Percentiles rank a stretch among this genome's conserved stretches.
phyloP scores from a whole-genome alignment of 176 grass and related monocot species.

The Olyra latifolia region DNA sequence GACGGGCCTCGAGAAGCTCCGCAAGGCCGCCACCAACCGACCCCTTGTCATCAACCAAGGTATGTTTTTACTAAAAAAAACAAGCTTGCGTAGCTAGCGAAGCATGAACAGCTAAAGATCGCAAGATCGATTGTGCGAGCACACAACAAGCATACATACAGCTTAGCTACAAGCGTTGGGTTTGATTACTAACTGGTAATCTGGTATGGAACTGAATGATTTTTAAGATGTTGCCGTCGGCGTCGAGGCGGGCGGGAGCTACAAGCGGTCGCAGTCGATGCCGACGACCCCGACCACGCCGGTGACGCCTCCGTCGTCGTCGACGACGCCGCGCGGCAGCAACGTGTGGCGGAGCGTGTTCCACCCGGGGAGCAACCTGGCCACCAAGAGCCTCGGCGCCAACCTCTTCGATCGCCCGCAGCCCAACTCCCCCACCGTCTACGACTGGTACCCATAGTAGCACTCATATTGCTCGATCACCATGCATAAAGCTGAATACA shows the following conservation, averaged over 20 bases:
- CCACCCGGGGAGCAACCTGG: constrained; percentile 94
- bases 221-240: constrained; percentile 3
- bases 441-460: constrained; percentile 99
- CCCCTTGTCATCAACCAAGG: constrained; percentile 57
- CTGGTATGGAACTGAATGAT: no score
- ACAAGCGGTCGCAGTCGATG: constrained; percentile 57
- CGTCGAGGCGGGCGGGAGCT: constrained; percentile 19
- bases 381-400: constrained; percentile 65
- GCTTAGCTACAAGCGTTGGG: no score
- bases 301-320: constrained; percentile 48
- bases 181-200: neutral
- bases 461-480: no score
- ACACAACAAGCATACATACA: no score
- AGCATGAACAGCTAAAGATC: no score
- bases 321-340: constrained; percentile 36
- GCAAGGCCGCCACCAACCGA: constrained; percentile 42
- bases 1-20: constrained; percentile 78
- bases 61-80: no score
- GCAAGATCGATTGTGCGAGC: no score
- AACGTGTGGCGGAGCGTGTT: constrained; percentile 98
- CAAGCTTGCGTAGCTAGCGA: no score
- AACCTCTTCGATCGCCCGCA: constrained; percentile 86
- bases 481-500: no score
- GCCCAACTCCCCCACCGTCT: constrained; percentile 88
- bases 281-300: constrained; percentile 76